These are phyloP conservation scores for Phytophthora citricola DNA, from an alignment of 352 stramenopile species.

Conservation along the genomic window DNA sequence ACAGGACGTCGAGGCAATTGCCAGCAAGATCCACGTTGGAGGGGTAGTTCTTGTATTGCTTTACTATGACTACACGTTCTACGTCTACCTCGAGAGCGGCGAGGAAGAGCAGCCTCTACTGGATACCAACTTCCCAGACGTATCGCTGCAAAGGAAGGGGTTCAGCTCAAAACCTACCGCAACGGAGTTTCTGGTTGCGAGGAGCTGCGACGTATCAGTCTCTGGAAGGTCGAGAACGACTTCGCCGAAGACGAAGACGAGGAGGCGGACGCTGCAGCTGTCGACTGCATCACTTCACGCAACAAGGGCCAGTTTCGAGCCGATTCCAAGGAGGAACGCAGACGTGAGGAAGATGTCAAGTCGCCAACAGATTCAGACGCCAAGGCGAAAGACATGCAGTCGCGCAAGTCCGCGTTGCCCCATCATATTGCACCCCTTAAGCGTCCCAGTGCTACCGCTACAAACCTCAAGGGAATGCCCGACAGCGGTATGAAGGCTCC, in stretches of 20 bases:
- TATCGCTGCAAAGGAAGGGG: constrained; percentile 86
- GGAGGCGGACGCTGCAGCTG: constrained; percentile 39
- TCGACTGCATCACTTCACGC: constrained; percentile 36
- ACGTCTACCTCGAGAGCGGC: constrained; percentile 90
- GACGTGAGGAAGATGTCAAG: constrained; percentile 72
- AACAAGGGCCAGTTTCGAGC: constrained; percentile 34
- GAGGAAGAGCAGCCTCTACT: constrained; percentile 92
- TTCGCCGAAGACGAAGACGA: constrained; percentile 61
- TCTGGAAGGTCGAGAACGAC: constrained; percentile 86
- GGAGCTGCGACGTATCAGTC: constrained; percentile 72
- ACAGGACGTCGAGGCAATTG: constrained; percentile 93
- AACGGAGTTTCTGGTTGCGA: constrained; percentile 69
- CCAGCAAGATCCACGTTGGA: constrained; percentile 94
- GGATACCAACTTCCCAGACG: constrained; percentile 94
- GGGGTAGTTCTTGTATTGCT: constrained; percentile 92
- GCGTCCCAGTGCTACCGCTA: constrained; percentile 40
- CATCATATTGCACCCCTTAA: constrained; percentile 86
- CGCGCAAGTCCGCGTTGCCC: constrained; percentile 73
- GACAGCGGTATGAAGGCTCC: constrained; percentile 78
- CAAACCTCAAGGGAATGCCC: constrained; percentile 68
- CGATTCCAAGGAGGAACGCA: constrained; percentile 64
- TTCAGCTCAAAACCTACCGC: constrained; percentile 88
- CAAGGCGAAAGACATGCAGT: constrained; percentile 57
- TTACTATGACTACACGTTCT: constrained; percentile 94
- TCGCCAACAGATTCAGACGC: constrained; percentile 41